Evolutionary conservation across 2,329 filamentous ascomycete genomes (phyloP), one percentile per base, ranked within the genome.

Genomic region (Diaporthe nobilis): DNA sequence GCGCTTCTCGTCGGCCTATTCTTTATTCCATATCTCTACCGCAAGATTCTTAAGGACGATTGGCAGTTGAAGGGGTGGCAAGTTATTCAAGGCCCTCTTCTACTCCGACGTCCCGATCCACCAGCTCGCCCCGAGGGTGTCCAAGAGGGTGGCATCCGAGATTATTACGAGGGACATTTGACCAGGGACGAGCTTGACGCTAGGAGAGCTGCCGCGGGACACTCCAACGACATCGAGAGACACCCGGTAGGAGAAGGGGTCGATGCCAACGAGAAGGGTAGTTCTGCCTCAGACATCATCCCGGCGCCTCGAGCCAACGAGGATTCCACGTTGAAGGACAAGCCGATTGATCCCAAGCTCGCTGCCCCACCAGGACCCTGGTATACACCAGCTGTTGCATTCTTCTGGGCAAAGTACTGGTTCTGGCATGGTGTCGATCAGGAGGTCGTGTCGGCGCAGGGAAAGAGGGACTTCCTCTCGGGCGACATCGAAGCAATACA

Each of bases 11-110:
- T 90, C 75, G 81, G 80, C 73, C 74, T 89, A 76, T 91, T 91
- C 82, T 87, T 92, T 76, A 85, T 92, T 25, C 90, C 91, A 3
- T 92, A 88, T 85, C 80, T 92, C 75, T 88, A 92, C 81, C 87
- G 89, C 74, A 85, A 88, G 60, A 85, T 94, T 78, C 83, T 93
- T 82, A 83, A 88, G 82, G 86, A 92, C 78, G 91, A 94, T 83
- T 89, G 90, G 89, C 83, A 90, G 79, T 84, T 94, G 76, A 87
- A 87, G 77, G 82, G 86, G 82, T 92, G 86, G 81, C 86, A 92
- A 76, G 84, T 92, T 74, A 78, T 87, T 76, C 81, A 87, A 22
- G 91, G 90, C 0, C 90, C 88, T 37, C 81, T 91, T 0, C 86
- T 92, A 10, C 86, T 90, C 68, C 82, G 82, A 20, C 86, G 87